These are phyloP conservation scores for Cadophora luteo-olivacea DNA, from an alignment of 2,329 filamentous ascomycete genomes.

Conservation along the genomic window DNA sequence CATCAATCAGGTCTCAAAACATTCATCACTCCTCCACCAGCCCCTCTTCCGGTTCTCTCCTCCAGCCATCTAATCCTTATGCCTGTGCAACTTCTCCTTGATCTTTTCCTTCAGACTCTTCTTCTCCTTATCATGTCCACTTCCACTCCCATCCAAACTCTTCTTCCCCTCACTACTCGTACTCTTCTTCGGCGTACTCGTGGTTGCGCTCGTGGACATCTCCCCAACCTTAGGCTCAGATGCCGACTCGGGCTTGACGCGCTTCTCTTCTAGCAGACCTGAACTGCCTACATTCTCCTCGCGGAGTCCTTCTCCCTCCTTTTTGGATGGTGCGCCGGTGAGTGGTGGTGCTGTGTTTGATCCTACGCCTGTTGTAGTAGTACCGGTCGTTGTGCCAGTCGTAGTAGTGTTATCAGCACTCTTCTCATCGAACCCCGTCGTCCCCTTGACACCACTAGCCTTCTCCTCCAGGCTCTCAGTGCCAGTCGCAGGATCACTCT, in stretches of 20 bases:
- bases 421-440: constrained; percentile 5
- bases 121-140: constrained; percentile 38
- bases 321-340: not conserved
- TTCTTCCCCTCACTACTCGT: not conserved
- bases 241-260: constrained; percentile 19
- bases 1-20: constrained; percentile 4
- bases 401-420: not conserved
- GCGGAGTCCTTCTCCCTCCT: not conserved
- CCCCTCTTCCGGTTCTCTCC: too few species aligned
- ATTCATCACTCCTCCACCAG: too few species aligned
- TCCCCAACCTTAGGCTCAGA: constrained; percentile 19
- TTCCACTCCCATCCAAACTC: constrained; percentile 5
- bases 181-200: constrained; percentile 9
- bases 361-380: not conserved
- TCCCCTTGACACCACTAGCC: not conserved
- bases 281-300: not conserved
- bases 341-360: not conserved
- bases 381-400: not conserved
- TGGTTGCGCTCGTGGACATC: too few species aligned
- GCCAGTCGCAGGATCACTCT: constrained; percentile 1
- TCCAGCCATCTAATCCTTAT: constrained; percentile 16
- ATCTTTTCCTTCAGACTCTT: constrained; percentile 66
- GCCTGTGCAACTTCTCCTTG: constrained; percentile 62
- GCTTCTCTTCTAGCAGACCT: constrained; percentile 1
- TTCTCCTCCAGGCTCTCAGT: constrained; percentile 8